Base-by-base conservation (phyloP, 257 asterid species). In the Fraxinus quadrangulata region DNA sequence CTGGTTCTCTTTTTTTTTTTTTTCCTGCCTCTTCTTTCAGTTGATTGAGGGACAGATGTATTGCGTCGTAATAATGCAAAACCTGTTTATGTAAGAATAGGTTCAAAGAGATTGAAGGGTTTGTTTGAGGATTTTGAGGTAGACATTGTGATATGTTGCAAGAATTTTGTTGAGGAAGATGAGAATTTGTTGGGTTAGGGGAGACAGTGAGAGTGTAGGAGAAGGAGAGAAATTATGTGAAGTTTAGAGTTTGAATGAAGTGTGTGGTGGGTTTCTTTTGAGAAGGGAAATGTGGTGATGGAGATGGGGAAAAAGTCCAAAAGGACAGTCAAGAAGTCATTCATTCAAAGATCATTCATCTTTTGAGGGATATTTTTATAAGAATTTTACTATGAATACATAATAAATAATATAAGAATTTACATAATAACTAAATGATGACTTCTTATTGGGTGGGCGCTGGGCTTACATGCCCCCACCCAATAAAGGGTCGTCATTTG, bases 21-120 rank as follows among this genome's bases (percentile, higher is more conserved):
- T n/a, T n/a, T n/a, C n/a, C 97, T 92, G 72, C 97, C 98, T 4
- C 98, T 77, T 11, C 92, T 90, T 79, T 94, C 97, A 13, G 77
- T 77, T 2, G 97, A 79, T n/a, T 84, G 96, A 61, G 68, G 16
- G 5, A 91, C 85, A 2, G 97, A 86, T 0, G 97, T 92, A 97
- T 92, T 92, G 77, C 96, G 93, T 33, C 90, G 99, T 78, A 94
- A 89, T 54, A 91, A 81, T 1, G 96, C 82, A 83, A 91, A 91
- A n/a, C 97, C 97, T 2, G 94, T 85, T 81, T 88, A 88, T 21
- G 96, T 91, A 16, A 88, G 92, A 73, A 90, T 88, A 3, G 97
- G 97, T 81, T 91, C 96, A 30, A 88, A 92, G 87, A 90, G 89
- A 1, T 89, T 36, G 82, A 84, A 88, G 82, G 94, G 88, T 66